A percentile compares a stretch with the other conserved stretches of the same genome.
These are phyloP conservation scores for Fusarium sp. DNA, from an alignment of 2,329 filamentous ascomycete genomes.

Conservation along the genomic window DNA sequence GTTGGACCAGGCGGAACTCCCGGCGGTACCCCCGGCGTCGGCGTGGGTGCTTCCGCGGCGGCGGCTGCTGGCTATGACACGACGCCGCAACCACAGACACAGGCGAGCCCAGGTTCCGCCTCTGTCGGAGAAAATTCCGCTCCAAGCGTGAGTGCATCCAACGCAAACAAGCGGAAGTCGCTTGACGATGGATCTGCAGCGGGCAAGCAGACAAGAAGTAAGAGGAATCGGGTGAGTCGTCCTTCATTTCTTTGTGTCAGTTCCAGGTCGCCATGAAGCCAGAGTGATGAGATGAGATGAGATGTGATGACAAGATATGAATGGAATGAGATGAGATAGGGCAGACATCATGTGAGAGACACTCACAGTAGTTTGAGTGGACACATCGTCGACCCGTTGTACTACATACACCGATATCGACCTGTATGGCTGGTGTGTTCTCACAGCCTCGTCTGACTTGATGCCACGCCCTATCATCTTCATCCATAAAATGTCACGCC, in stretches of 20 bases:
- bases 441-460: not conserved
- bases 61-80: conserved; percentile 46
- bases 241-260: conserved; percentile 10
- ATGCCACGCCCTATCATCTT: not conserved
- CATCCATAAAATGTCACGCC: not conserved
- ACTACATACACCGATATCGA: conserved; percentile 15
- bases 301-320: not conserved
- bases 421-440: not conserved
- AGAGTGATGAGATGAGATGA: conserved; percentile 2
- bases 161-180: conserved; percentile 50
- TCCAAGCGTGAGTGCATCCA: conserved; percentile 40
- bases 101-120: conserved; percentile 51
- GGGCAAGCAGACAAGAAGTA: conserved; percentile 64
- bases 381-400: conserved; percentile 2
- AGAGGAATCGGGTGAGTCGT: conserved; percentile 63
- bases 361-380: not conserved
- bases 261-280: not conserved
- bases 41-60: conserved; percentile 40
- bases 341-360: conserved; percentile 3
- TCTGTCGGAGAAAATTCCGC: conserved; percentile 61
- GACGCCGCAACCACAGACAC: conserved; percentile 46
- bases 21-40: conserved; percentile 32
- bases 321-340: conserved; percentile 8
- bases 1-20: conserved; percentile 30
- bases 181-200: conserved; percentile 51